phyloP scores from a whole-genome alignment of 768 basidiomycete genomes.

The Tylopilus plumbeoviolaceoides region DNA sequence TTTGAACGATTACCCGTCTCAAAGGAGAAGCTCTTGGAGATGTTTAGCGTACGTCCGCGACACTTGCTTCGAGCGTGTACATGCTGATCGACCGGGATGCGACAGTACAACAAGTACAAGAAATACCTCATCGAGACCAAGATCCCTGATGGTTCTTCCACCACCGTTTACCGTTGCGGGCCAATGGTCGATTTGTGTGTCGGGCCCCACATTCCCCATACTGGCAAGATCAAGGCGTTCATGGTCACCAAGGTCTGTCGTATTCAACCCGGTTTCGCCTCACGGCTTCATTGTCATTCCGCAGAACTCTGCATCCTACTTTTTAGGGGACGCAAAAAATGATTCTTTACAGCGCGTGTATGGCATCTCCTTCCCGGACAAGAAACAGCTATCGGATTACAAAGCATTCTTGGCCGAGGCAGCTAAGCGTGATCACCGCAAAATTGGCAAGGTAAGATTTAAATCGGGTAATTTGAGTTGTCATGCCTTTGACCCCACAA shows the following conservation, averaged over 20 bases:
- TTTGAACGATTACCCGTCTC: constrained; percentile 92
- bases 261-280: not conserved
- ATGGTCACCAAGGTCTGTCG: constrained; percentile 84
- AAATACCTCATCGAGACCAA: constrained; percentile 92
- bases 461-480: not conserved
- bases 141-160: constrained; percentile 92
- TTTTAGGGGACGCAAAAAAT: constrained; percentile 89
- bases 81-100: constrained; percentile 1
- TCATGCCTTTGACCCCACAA: constrained; percentile 2
- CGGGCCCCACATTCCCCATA: constrained; percentile 97
- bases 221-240: constrained; percentile 95
- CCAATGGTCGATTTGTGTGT: constrained; percentile 97
- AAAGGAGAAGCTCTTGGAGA: constrained; percentile 93
- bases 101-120: constrained; percentile 98
- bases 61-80: not conserved
- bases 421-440: constrained; percentile 95
- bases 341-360: constrained; percentile 96
- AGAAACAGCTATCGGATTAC: constrained; percentile 91
- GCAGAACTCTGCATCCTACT: constrained; percentile 96
- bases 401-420: constrained; percentile 95
- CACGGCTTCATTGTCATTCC: not conserved
- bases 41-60: constrained; percentile 79
- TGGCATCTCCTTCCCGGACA: constrained; percentile 98
- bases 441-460: constrained; percentile 74
- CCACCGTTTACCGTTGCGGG: constrained; percentile 97